A percentile compares a stretch with the other conserved stretches of the same genome.
Evolutionary conservation across 2,329 filamentous ascomycete genomes (phyloP).

Genomic region (Aureobasidium sp.): DNA sequence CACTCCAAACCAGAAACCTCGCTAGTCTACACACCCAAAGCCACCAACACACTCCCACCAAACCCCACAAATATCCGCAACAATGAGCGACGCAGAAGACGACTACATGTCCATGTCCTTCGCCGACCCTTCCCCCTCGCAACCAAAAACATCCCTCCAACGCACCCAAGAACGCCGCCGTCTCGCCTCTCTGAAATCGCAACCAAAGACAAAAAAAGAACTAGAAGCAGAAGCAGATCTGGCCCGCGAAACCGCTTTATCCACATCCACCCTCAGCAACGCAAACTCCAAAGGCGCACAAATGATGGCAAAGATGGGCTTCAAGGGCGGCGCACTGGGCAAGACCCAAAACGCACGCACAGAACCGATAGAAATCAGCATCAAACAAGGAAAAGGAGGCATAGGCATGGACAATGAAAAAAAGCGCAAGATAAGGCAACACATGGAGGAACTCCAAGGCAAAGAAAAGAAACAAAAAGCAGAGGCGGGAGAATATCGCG

Average conservation of each 20-base stretch:
- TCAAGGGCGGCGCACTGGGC: conserved; percentile 70
- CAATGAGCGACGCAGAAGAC: conserved; percentile 60
- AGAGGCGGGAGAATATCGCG: conserved; percentile 63
- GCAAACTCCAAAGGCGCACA: conserved; percentile 74
- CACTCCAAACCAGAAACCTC: not conserved
- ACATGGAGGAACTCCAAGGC: conserved; percentile 42
- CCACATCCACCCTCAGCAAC: conserved; percentile 55
- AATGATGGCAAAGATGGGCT: conserved; percentile 97
- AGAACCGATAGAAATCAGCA: conserved; percentile 63
- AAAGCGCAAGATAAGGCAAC: conserved; percentile 60
- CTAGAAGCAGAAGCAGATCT: conserved; percentile 64
- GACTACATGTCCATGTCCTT: conserved; percentile 98
- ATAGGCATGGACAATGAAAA: conserved; percentile 78
- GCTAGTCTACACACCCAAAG: too few species aligned
- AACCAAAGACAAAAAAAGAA: conserved; percentile 72
- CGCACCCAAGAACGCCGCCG: conserved; percentile 44
- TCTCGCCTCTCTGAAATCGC: conserved; percentile 52
- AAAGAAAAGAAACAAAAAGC: conserved; percentile 53
- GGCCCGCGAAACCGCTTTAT: conserved; percentile 65
- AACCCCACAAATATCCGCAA: not conserved
- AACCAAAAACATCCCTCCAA: conserved; percentile 56
- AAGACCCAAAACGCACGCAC: conserved; percentile 36
- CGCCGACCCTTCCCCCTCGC: conserved; percentile 48
- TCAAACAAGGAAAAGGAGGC: conserved; percentile 69
- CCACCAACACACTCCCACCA: not conserved